Conservation (phyloP, 2,329 filamentous ascomycete genomes). For the Ilyonectria mors-panacis region DNA sequence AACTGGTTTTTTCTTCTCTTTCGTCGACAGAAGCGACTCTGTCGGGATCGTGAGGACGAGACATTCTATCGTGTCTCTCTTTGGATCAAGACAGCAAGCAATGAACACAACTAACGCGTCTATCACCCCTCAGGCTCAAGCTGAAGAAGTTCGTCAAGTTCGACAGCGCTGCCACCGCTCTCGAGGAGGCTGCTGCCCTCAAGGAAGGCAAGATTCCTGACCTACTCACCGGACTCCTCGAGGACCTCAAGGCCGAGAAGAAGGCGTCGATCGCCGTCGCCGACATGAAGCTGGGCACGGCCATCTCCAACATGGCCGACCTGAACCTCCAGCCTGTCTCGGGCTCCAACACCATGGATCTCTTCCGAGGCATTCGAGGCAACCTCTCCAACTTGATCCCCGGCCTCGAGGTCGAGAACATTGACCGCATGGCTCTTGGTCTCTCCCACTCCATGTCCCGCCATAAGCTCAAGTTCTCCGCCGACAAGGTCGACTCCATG, state of each 20-base stretch:
- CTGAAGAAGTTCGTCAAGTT: slow-evolving; percentile 98
- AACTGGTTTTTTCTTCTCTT: slow-evolving; percentile 26
- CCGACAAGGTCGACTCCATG: slow-evolving; percentile 99
- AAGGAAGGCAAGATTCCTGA: slow-evolving; percentile 96
- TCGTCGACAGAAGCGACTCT: slow-evolving; percentile 9
- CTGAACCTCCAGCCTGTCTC: slow-evolving; percentile 89
- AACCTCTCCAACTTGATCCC: slow-evolving; percentile 93
- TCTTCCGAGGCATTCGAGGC: slow-evolving; percentile 95
- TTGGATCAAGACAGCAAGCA: neutral
- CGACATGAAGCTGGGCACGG: slow-evolving; percentile 90
- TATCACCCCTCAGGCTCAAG: slow-evolving; percentile 76
- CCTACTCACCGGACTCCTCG: slow-evolving; percentile 84
- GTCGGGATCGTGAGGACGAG: neutral
- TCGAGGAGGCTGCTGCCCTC: slow-evolving; percentile 90
- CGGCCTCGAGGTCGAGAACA: slow-evolving; percentile 85
- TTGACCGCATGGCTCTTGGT: slow-evolving; percentile 95
- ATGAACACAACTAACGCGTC: slow-evolving; percentile 28
- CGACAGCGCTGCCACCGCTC: slow-evolving; percentile 89
- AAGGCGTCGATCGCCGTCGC: slow-evolving; percentile 95
- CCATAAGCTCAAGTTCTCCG: slow-evolving; percentile 98
- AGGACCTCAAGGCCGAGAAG: slow-evolving; percentile 96
- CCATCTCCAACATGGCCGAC: slow-evolving; percentile 92
- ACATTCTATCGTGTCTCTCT: neutral
- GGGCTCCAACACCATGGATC: slow-evolving; percentile 72
- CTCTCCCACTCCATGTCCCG: slow-evolving; percentile 96